Evolutionary conservation across 805 yeast genomes (phyloP).

Genomic region (Starmerella asiatica): DNA sequence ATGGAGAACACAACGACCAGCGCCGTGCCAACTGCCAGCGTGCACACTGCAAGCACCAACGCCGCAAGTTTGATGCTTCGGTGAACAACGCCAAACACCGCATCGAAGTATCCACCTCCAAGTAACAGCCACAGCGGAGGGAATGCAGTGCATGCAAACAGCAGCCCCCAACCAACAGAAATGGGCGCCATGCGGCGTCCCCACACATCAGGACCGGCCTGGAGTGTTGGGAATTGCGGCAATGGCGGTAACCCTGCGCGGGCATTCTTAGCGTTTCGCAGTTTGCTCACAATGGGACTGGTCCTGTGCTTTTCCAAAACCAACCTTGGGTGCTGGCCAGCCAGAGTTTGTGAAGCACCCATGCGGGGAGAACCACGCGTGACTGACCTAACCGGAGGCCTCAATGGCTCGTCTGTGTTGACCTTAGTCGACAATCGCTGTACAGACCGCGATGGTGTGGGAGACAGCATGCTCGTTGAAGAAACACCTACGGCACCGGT

Average conservation of each 20-base stretch:
- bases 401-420: too few species aligned
- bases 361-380: too few species aligned
- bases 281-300: too few species aligned
- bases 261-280: too few species aligned
- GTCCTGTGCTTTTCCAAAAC: too few species aligned
- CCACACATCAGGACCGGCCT: conserved; percentile 13
- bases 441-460: background rate
- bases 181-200: conserved; percentile 17
- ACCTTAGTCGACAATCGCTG: conserved; percentile 4
- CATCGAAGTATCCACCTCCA: conserved; percentile 29
- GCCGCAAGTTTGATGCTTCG: conserved; percentile 24
- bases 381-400: too few species aligned
- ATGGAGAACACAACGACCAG: conserved; percentile 38
- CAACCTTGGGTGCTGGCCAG: too few species aligned
- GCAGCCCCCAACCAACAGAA: conserved; percentile 15
- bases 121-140: conserved; percentile 32
- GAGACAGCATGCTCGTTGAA: background rate
- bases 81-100: conserved; percentile 25
- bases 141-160: conserved; percentile 21
- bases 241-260: too few species aligned
- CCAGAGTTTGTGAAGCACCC: too few species aligned
- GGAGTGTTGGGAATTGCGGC: conserved; percentile 14
- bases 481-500: too few species aligned
- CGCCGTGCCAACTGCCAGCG: conserved; percentile 32
- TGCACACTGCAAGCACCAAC: conserved; percentile 25